Percentiles rank a stretch among this genome's conserved stretches.
Evolutionary conservation across 2,329 filamentous ascomycete genomes (phyloP).

Genomic region (Periconia sp.): DNA sequence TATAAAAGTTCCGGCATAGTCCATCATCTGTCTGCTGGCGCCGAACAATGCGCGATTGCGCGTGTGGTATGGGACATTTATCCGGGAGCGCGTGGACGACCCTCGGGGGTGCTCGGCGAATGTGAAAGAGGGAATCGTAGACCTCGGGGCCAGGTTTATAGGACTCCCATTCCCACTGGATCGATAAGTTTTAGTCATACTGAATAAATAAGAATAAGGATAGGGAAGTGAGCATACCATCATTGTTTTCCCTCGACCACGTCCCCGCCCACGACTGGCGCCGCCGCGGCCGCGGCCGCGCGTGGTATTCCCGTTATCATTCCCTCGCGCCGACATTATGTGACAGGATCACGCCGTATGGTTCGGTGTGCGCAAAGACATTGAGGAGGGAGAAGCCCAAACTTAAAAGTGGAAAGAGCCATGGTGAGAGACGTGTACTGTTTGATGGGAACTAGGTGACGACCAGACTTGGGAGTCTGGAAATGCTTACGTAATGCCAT

Average conservation of each 20-base stretch:
- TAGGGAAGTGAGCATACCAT: slow-evolving; percentile 11
- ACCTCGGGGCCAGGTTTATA: slow-evolving; percentile 31
- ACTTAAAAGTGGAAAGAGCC: slow-evolving; percentile 1
- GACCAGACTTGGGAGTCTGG: not conserved
- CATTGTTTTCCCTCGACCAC: slow-evolving; percentile 17
- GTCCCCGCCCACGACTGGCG: slow-evolving; percentile 20
- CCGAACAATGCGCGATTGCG: slow-evolving; percentile 30
- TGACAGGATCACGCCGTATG: not conserved
- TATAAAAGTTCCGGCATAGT: slow-evolving; percentile 26
- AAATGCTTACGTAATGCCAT: not conserved
- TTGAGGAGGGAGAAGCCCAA: not conserved
- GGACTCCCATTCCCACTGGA: slow-evolving; percentile 32
- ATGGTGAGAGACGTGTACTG: slow-evolving; percentile 4
- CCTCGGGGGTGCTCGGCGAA: slow-evolving; percentile 28
- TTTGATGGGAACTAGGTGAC: not conserved
- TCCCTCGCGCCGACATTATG: slow-evolving; percentile 27
- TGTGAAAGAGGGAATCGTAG: slow-evolving; percentile 31
- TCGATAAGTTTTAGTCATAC: not conserved
- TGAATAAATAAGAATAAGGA: not conserved
- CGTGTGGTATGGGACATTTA: slow-evolving; percentile 30
- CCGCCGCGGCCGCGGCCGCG: slow-evolving; percentile 16
- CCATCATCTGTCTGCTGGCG: slow-evolving; percentile 30
- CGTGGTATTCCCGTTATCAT: not conserved
- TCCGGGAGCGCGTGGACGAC: slow-evolving; percentile 25
- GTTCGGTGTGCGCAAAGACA: not conserved